Base-by-base conservation (phyloP, 306 rosid species). In the Acacia acuminata region DNA sequence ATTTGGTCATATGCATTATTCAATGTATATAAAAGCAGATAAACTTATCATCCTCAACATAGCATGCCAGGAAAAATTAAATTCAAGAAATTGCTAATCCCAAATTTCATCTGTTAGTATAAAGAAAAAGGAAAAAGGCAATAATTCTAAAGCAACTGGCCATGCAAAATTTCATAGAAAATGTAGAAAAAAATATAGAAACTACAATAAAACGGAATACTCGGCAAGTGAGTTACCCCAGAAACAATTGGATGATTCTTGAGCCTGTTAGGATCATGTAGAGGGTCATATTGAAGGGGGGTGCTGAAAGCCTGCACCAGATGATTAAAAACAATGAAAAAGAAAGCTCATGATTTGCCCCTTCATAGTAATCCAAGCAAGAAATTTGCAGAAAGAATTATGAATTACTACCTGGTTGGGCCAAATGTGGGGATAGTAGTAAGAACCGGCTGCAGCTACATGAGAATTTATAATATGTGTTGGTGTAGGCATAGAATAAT, bases 351-450 rank as follows among this genome's bases (percentile, higher is more conserved):
- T n/a, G 45, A 77, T 48, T 75, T 64, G 40, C 79, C 47, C 77
- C 69, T 45, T 76, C 74, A n/a, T 55, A 60, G 47, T 44, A 61
- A 81, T 68, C 80, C 66, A 84, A 77, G 56, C 72, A 76, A 76
- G 81, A 8, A 76, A 42, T 73, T 40, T 61, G 42, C 38, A 73
- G 56, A 32, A 60, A 51, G 56, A 77, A 38, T 47, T 73, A 56
- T 47, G 61, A 32, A 83, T 30, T 40, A 45, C 73, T 86, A 86
- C 90, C 90, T 81, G 88, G 44, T 84, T 78, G 76, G 79, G 85
- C 82, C 77, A 61, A 75, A 53, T 73, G 36, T 68, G 69, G 60
- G 60, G 84, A 61, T 73, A 43, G 58, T 78, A 78, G 60, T 81
- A 51, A 81, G 92, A 66, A 78, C 73, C 82, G 24, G 71, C 45